Base-by-base conservation (phyloP, 2,329 filamentous ascomycete species). In the Anthostomella pinea region DNA sequence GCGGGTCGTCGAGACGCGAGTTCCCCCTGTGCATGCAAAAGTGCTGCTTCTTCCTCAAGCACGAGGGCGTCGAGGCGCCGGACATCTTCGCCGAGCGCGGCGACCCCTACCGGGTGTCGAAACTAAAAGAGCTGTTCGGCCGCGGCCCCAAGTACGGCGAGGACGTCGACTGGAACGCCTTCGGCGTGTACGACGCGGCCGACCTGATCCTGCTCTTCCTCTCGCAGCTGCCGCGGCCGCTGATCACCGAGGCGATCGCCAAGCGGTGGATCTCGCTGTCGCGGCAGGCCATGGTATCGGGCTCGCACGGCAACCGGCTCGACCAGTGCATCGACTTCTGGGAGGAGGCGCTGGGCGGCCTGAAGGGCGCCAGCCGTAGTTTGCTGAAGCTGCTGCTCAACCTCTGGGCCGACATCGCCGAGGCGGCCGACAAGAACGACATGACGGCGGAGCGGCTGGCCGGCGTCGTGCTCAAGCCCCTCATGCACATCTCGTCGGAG, bases 271-370 rank as follows among this genome's bases (percentile, higher is more conserved):
- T 67, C 21, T 45, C 58, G 22, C 52, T 70, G 24, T 66, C 66
- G 20, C 55, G 62, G 21, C 67, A 68, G 44, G 62, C 65, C 2
- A 63, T 57, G 8, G 30, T 62, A 16, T 45, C 57, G 9, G 63
- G 56, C 14, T 61, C 59, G 3, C 53, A 59, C 30, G 52, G 53
- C 10, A 55, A 52, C 27, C 57, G 64, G 11, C 47, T 62, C 5
- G 67, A 69, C 38, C 59, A 63, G 48, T 66, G 65, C 36, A 64
- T 70, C 28, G 66, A 69, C 41, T 70, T 70, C 35, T 70, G 67
- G 67, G 66, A 69, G 40, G 67, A 70, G 51, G 65, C 67, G 6
- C 51, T 70, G 5, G 57, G 57, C 16, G 63, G 64, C 1, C 52
- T 69, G 8, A 56, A 59, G 9, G 66, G 65, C 1, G 55, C 60